Base-by-base conservation (phyloP, 1,139 yeast genomes). In the Pichia sp. region DNA sequence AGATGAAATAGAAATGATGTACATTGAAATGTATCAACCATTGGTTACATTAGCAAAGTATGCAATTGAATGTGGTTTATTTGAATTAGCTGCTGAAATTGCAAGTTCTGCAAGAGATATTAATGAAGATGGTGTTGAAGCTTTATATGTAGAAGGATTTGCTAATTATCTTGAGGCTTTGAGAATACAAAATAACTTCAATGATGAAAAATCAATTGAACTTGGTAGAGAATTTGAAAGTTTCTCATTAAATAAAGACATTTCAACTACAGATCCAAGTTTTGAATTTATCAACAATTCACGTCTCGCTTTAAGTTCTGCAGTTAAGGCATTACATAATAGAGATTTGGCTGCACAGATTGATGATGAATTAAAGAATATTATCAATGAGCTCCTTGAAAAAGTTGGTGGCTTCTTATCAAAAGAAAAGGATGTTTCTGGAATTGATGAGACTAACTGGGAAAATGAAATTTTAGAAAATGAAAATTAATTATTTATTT, bases 121-220 rank as follows among this genome's bases (percentile, higher is more conserved):
- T 42, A 89, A 90, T 64, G 97, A 90, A 56, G 82, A 80, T 54
- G 78, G 86, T 49, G 69, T 87, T 46, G 97, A 90, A 56, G 73
- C 82, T 32, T 82, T 76, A 59, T 90, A 90, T 60, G 69, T 87
- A 54, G 95, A 87, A 59, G 94, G 94, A 0, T 77, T 89, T 57
- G 80, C 94, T 1, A 71, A 80, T 57, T 74, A 80, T 51, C 69
- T 86, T 55, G 70, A 68, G 43, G 80, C 82, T 16, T 79, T 80
- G 51, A 61, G 70, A 49, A 53, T 65, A 47, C 61, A 62, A 44
- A 55, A 57, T 35, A 42, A 42, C 3, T 41, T 59, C 12, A 5
- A 53, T n/a, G 49, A 40, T 22, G 50, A 41, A 4, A 54, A 61
- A 3, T 46, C 53, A 9, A 50, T 63, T 35, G 59, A 61, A 28